Conservation (phyloP, 2,329 filamentous ascomycete genomes). For the Curvularia sp. region DNA sequence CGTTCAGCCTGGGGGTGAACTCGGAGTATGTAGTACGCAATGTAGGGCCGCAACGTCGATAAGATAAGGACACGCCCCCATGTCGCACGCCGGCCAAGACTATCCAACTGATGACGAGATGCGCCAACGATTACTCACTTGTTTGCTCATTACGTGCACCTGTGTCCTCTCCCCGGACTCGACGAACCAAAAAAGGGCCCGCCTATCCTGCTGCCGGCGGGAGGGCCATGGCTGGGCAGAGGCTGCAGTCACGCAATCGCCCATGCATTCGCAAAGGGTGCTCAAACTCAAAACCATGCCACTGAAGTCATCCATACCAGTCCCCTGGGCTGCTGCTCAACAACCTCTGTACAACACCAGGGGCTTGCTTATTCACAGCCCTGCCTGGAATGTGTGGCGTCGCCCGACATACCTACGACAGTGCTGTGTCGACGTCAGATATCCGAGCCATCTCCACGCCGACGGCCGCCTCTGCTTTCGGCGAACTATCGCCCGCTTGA, state of each 20-base stretch:
- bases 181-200: slow-evolving; percentile 9
- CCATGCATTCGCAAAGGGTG: neutral
- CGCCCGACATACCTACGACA: slow-evolving; percentile 1
- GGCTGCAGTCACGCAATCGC: slow-evolving; percentile 12
- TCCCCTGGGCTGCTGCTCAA: neutral
- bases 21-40: slow-evolving; percentile 1
- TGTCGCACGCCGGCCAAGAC: slow-evolving; percentile 11
- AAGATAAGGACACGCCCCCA: slow-evolving; percentile 17
- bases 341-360: neutral
- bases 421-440: neutral
- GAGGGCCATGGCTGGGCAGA: neutral
- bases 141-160: neutral
- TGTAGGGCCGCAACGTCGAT: slow-evolving; percentile 9
- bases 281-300: neutral
- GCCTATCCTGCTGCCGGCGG: no score
- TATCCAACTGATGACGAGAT: slow-evolving; percentile 26
- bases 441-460: slow-evolving; percentile 10
- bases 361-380: neutral
- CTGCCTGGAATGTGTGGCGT: neutral
- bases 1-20: neutral
- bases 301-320: neutral
- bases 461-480: slow-evolving; percentile 10
- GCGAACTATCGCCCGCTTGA: slow-evolving; percentile 21
- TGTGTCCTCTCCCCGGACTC: neutral
- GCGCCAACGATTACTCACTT: slow-evolving; percentile 19